Evolutionary conservation across 768 basidiomycete genomes (phyloP).

Genomic region (Crepidotus variabilis): DNA sequence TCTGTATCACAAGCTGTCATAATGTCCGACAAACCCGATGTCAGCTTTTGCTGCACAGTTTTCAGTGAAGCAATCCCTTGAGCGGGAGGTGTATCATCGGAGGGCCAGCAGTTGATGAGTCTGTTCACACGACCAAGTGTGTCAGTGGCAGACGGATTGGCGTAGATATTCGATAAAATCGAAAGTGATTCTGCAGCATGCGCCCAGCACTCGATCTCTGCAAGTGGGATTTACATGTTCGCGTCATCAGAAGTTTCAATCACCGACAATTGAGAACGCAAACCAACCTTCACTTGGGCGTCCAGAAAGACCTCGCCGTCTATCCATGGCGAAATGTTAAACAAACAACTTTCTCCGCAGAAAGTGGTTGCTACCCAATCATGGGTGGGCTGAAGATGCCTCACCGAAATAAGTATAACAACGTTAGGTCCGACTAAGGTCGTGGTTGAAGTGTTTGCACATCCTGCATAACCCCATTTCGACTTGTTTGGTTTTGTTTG

Average conservation of each 20-base stretch:
- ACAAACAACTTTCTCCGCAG: background rate
- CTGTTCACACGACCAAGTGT: slow-evolving; percentile 73
- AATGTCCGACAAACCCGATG: slow-evolving; percentile 60
- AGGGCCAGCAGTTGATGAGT: slow-evolving; percentile 66
- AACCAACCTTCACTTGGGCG: slow-evolving; percentile 73
- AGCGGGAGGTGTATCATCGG: slow-evolving; percentile 62
- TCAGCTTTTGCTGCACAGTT: slow-evolving; percentile 58
- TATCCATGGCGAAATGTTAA: slow-evolving; percentile 33
- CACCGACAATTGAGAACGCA: slow-evolving; percentile 2
- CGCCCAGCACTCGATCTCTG: slow-evolving; percentile 78
- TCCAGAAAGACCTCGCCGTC: slow-evolving; percentile 54
- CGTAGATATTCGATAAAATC: slow-evolving; percentile 50
- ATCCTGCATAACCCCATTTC: background rate
- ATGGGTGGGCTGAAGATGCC: background rate
- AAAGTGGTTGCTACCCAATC: background rate
- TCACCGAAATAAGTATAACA: background rate
- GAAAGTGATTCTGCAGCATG: slow-evolving; percentile 60
- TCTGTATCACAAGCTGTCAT: slow-evolving; percentile 57
- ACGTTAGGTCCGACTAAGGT: no score
- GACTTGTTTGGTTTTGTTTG: background rate
- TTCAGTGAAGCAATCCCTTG: slow-evolving; percentile 68
- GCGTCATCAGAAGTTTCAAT: slow-evolving; percentile 12
- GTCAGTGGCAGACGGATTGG: slow-evolving; percentile 46
- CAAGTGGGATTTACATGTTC: slow-evolving; percentile 14
- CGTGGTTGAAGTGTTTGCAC: background rate